A percentile compares a stretch with the other conserved stretches of the same genome.
Evolutionary conservation across 345 rosid genomes (phyloP).

Genomic region (Pugionium dolabratum): DNA sequence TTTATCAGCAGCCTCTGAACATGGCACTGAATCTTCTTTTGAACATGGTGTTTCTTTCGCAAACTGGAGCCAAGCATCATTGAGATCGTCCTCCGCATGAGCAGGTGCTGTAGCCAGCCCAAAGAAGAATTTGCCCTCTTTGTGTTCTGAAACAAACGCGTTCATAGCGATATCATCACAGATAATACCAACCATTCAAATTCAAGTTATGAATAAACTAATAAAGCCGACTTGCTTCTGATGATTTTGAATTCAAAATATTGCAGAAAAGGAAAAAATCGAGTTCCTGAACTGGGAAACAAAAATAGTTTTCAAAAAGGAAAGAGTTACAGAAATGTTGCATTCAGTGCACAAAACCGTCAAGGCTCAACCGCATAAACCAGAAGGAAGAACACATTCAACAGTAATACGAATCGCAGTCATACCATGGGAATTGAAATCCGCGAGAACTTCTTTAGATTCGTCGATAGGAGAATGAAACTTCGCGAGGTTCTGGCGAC

Average conservation of each 20-base stretch:
- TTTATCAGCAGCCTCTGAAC: slow-evolving; percentile 57
- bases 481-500: slow-evolving; percentile 52
- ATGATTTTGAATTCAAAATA: background rate
- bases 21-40: slow-evolving; percentile 46
- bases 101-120: slow-evolving; percentile 99
- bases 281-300: too few species aligned
- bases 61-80: slow-evolving; percentile 94
- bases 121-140: slow-evolving; percentile 66
- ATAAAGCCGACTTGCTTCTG: background rate
- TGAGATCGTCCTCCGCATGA: slow-evolving; percentile 82
- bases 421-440: slow-evolving; percentile 49
- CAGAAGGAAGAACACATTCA: background rate
- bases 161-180: background rate
- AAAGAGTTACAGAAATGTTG: background rate
- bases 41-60: slow-evolving; percentile 64
- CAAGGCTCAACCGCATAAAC: background rate
- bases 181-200: background rate
- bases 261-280: background rate
- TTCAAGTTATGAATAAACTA: slow-evolving; percentile 5
- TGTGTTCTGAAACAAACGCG: slow-evolving; percentile 35
- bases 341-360: background rate
- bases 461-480: slow-evolving; percentile 78
- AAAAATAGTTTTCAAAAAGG: background rate
- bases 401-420: slow-evolving; percentile 14
- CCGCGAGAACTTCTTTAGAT: slow-evolving; percentile 69